Evolutionary conservation across 2,329 filamentous ascomycete species (phyloP).

Genomic region (Talaromyces funiculosus): DNA sequence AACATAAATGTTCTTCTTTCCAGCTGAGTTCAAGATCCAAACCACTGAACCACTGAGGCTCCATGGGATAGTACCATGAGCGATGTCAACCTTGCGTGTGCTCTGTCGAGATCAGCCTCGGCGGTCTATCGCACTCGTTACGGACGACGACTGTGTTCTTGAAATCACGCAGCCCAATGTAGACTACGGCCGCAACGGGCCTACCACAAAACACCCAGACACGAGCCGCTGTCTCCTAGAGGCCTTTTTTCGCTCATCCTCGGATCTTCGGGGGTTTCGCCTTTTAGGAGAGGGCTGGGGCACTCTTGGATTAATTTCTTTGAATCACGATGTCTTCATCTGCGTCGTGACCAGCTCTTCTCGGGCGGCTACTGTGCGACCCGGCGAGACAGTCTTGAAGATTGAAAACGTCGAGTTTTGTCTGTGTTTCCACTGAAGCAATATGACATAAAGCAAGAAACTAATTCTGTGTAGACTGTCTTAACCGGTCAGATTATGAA

Average conservation of each 20-base stretch:
- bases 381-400: constrained; percentile 81
- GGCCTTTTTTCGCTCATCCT: constrained; percentile 60
- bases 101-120: constrained; percentile 81
- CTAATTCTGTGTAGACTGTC: constrained; percentile 56
- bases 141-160: constrained; percentile 49
- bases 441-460: not conserved
- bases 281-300: constrained; percentile 74
- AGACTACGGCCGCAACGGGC: constrained; percentile 48
- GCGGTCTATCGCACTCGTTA: constrained; percentile 80
- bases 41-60: not conserved
- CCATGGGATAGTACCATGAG: constrained; percentile 3
- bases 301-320: constrained; percentile 79
- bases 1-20: not conserved
- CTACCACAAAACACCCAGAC: constrained; percentile 22
- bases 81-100: constrained; percentile 62
- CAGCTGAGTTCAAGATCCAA: not conserved
- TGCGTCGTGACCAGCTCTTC: constrained; percentile 78
- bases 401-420: constrained; percentile 82
- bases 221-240: constrained; percentile 76
- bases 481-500: constrained; percentile 83
- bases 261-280: constrained; percentile 70
- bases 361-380: constrained; percentile 73
- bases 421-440: constrained; percentile 27
- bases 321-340: constrained; percentile 80
- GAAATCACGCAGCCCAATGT: constrained; percentile 58